phyloP scores from a whole-genome alignment of 2,329 filamentous ascomycete genomes.

The Scortechinia acanthostroma region DNA sequence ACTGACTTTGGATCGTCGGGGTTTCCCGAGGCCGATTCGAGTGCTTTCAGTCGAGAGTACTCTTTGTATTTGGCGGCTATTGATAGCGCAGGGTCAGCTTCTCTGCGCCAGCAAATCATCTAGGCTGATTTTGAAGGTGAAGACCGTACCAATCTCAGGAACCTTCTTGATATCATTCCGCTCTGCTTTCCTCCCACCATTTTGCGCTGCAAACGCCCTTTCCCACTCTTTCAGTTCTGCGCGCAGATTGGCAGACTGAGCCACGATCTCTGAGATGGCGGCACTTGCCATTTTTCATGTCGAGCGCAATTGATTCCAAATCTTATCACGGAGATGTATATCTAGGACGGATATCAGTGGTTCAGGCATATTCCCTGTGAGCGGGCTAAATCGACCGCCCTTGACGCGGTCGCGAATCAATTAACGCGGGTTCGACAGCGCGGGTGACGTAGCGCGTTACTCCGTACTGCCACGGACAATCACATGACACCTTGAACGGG shows the following conservation, averaged over 20 bases:
- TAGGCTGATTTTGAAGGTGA: too few species aligned
- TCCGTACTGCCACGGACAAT: too few species aligned
- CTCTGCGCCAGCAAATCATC: too few species aligned
- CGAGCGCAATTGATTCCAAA: too few species aligned
- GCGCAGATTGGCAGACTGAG: constrained; percentile 21
- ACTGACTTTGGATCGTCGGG: constrained; percentile 4
- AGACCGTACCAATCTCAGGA: constrained; percentile 27
- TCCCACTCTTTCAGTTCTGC: constrained; percentile 36
- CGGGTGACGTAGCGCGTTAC: too few species aligned
- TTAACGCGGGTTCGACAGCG: too few species aligned
- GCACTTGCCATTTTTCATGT: background rate
- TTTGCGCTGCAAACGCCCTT: constrained; percentile 27
- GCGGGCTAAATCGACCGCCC: too few species aligned
- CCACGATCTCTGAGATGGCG: constrained; percentile 4
- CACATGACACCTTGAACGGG: too few species aligned
- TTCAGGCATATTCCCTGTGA: too few species aligned
- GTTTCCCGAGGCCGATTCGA: constrained; percentile 11
- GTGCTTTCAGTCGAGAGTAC: constrained; percentile 29
- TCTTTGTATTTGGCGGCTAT: constrained; percentile 36
- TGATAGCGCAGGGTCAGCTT: constrained; percentile 1
- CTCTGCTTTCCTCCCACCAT: constrained; percentile 31
- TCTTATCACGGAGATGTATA: too few species aligned
- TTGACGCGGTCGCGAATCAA: too few species aligned
- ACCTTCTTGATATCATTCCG: constrained; percentile 36
- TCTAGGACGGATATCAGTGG: too few species aligned